Evolutionary conservation across 2,329 filamentous ascomycete genomes (phyloP).

Genomic region (Colletotrichum zoysiae): DNA sequence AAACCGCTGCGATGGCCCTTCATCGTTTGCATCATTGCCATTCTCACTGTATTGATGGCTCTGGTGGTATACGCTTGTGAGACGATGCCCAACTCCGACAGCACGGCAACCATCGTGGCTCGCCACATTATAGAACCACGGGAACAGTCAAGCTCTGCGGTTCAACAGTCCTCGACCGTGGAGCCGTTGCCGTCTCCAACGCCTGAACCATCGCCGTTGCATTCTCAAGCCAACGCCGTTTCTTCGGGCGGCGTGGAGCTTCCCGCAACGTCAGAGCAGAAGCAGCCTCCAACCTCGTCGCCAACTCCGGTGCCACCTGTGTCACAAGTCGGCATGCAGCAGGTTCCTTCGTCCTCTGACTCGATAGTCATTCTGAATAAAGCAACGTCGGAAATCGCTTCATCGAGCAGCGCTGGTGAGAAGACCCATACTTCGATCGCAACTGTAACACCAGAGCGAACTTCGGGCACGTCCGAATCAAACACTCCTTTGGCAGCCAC

Average conservation of each 20-base stretch:
- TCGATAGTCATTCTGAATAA: not conserved
- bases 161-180: constrained; percentile 1
- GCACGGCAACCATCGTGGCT: constrained; percentile 45
- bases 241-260: not conserved
- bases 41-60: constrained; percentile 47
- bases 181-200: not conserved
- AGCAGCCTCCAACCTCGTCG: not conserved
- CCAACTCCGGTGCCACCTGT: too few species aligned
- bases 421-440: not conserved
- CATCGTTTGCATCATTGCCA: constrained; percentile 44
- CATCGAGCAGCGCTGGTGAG: not conserved
- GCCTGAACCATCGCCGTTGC: not conserved
- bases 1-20: constrained; percentile 52
- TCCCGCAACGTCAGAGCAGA: not conserved
- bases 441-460: not conserved
- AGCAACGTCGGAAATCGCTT: not conserved
- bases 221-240: not conserved
- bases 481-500: not conserved
- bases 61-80: constrained; percentile 48
- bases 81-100: constrained; percentile 50
- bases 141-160: not conserved
- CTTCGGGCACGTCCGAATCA: not conserved
- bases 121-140: constrained; percentile 2
- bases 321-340: not conserved
- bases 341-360: not conserved